Evolutionary conservation across 768 basidiomycete species (phyloP).

Genomic region (Calocera cornea): DNA sequence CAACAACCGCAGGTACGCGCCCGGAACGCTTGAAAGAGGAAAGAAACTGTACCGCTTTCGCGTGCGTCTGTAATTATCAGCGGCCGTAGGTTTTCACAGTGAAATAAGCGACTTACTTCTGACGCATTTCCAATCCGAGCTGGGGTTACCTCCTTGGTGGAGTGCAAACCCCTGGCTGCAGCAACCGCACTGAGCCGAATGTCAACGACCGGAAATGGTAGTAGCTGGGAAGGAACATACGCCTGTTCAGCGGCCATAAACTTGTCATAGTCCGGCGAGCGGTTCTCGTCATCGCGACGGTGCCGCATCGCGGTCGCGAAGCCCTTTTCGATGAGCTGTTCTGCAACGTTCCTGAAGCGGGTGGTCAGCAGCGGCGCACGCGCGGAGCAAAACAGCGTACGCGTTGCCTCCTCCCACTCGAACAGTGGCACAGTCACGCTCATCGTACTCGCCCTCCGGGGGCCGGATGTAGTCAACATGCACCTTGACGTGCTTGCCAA

Average conservation of each 20-base stretch:
- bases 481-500: constrained; percentile 78
- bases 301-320: constrained; percentile 82
- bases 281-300: constrained; percentile 86
- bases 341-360: constrained; percentile 66
- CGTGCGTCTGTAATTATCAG: constrained; percentile 35
- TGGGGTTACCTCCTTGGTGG: constrained; percentile 72
- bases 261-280: constrained; percentile 93
- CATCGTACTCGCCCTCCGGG: constrained; percentile 83
- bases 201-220: constrained; percentile 11
- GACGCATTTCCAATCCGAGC: constrained; percentile 81
- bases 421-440: constrained; percentile 82
- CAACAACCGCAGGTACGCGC: constrained; percentile 70
- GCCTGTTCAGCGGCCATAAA: constrained; percentile 86
- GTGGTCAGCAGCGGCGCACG: constrained; percentile 5
- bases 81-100: neutral
- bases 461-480: constrained; percentile 82
- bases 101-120: constrained; percentile 40
- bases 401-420: constrained; percentile 67
- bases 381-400: constrained; percentile 34
- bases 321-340: constrained; percentile 87
- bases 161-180: constrained; percentile 76
- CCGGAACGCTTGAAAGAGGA: constrained; percentile 85
- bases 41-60: constrained; percentile 74
- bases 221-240: constrained; percentile 45
- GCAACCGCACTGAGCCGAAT: constrained; percentile 46